A percentile compares a stretch with the other conserved stretches of the same genome.
phyloP scores from a whole-genome alignment of 768 basidiomycete genomes.

The Boletales sp. region DNA sequence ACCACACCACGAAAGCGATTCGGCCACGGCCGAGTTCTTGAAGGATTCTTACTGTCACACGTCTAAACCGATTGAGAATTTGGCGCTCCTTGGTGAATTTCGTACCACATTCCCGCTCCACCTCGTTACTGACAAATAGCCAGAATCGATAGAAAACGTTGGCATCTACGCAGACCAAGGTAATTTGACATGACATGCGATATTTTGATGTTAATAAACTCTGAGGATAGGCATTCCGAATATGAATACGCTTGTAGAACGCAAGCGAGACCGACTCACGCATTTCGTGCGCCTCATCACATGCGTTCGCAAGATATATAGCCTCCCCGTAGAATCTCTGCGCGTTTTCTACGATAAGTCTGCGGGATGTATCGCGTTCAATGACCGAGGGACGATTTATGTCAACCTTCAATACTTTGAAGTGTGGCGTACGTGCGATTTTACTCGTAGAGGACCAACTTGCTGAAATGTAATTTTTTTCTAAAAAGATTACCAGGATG shows the following conservation, averaged over 20 bases:
- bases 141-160: slow-evolving; percentile 53
- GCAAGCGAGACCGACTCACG: slow-evolving; percentile 50
- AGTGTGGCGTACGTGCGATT: slow-evolving; percentile 66
- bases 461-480: neutral
- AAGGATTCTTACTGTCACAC: slow-evolving; percentile 77
- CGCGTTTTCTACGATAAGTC: slow-evolving; percentile 80
- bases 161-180: slow-evolving; percentile 61
- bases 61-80: slow-evolving; percentile 48
- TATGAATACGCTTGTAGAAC: slow-evolving; percentile 40
- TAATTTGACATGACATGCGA: slow-evolving; percentile 17
- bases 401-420: slow-evolving; percentile 81
- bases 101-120: neutral
- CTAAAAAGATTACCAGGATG: slow-evolving; percentile 3
- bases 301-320: slow-evolving; percentile 65
- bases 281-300: slow-evolving; percentile 68
- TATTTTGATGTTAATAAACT: neutral
- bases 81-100: neutral
- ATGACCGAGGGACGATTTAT: slow-evolving; percentile 78
- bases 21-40: slow-evolving; percentile 59
- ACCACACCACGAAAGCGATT: slow-evolving; percentile 54
- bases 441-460: neutral
- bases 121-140: neutral
- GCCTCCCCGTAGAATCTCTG: slow-evolving; percentile 61
- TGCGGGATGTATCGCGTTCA: slow-evolving; percentile 88
- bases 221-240: slow-evolving; percentile 48